A percentile compares a stretch with the other conserved stretches of the same genome.
Conservation (phyloP, 257 asterid species). For the Galeopsis tetrahit region DNA sequence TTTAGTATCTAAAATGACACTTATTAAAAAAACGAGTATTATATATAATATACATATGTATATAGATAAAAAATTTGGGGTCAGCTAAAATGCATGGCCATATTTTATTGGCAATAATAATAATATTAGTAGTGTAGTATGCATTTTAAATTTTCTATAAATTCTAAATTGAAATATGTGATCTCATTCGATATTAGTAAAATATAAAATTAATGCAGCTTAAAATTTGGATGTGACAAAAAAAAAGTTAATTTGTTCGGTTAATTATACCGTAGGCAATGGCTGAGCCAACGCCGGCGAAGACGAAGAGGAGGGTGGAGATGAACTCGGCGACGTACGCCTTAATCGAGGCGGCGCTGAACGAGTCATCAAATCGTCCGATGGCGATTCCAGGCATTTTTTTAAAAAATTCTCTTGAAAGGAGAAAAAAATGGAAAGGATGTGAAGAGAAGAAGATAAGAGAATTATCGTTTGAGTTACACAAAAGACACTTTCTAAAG, state of each 20-base stretch:
- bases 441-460: neutral
- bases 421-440: neutral
- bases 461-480: conserved; percentile 30
- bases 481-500: conserved; percentile 25
- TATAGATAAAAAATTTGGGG: no score
- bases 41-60: no score
- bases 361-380: conserved; percentile 50
- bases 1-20: neutral
- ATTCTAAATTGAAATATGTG: no score
- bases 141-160: no score
- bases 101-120: no score
- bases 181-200: no score
- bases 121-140: no score
- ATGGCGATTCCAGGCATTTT: conserved; percentile 60
- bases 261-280: conserved; percentile 52
- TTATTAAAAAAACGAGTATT: no score
- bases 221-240: neutral
- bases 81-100: no score
- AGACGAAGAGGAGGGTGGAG: conserved; percentile 62
- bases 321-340: conserved; percentile 64
- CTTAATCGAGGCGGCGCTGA: conserved; percentile 50
- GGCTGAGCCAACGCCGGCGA: conserved; percentile 69
- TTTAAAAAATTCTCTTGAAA: conserved; percentile 12
- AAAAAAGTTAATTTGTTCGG: no score
- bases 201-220: neutral